These are phyloP conservation scores for Chloris gayana DNA, from an alignment of 176 grass and related monocot genomes.

Conservation along the genomic window DNA sequence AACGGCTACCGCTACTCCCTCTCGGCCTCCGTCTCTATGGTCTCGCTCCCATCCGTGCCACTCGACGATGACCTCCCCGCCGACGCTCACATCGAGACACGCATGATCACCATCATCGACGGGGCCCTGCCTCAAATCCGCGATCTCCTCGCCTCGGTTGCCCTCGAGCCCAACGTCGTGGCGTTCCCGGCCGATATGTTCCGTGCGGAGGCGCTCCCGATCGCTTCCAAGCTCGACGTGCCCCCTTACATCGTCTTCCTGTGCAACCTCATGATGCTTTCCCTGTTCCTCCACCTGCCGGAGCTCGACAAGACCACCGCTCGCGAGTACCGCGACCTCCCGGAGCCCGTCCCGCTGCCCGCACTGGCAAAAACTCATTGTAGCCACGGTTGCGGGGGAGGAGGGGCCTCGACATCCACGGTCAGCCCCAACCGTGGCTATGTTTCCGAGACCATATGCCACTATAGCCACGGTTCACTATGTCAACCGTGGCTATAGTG, in stretches of 20 bases:
- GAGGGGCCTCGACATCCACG: too few relatives aligned
- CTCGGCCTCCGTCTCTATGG: constrained; percentile 1
- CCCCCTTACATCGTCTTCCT: constrained; percentile 43
- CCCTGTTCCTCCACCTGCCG: constrained; percentile 16
- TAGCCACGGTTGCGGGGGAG: too few relatives aligned
- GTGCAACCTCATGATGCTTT: constrained; percentile 28
- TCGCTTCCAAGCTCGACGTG: constrained; percentile 27
- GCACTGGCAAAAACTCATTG: too few relatives aligned
- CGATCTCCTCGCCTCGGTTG: background rate
- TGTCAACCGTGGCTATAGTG: too few relatives aligned
- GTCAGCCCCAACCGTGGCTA: too few relatives aligned
- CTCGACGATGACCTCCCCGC: constrained; percentile 49
- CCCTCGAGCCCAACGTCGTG: background rate
- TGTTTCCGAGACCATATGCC: too few relatives aligned
- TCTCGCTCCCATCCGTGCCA: constrained; percentile 37
- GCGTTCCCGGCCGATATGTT: constrained; percentile 49
- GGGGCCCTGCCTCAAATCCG: constrained; percentile 11
- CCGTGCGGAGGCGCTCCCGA: constrained; percentile 9
- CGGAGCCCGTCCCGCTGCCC: constrained; percentile 33
- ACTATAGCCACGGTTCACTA: too few relatives aligned
- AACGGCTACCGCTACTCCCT: constrained; percentile 31
- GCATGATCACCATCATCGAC: background rate
- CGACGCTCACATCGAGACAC: background rate
- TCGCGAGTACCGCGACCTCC: constrained; percentile 46
- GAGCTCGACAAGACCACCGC: constrained; percentile 27